Base-by-base conservation (phyloP, 768 basidiomycete species). In the Rhodotorula sphaerocarpa region DNA sequence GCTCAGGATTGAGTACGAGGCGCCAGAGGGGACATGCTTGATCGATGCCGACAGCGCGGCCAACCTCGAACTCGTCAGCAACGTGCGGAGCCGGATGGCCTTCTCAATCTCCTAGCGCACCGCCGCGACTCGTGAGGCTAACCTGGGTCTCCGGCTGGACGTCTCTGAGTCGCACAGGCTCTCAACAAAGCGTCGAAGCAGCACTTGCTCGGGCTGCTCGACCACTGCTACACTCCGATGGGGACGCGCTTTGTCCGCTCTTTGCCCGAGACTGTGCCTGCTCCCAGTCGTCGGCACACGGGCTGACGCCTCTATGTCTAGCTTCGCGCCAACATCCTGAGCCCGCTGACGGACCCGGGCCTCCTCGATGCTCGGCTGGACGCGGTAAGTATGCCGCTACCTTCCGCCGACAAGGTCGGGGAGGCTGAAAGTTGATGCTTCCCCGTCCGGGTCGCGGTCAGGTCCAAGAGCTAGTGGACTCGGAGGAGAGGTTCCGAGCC, bases 211-310 rank as follows among this genome's bases (percentile, higher is more conserved):
- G 77, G 75, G 10, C 53, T 75, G 7, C 67, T 77, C 45, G 87
- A 96, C 71, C 79, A 86, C 64, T 90, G 89, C 1, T 87, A 80
- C 70, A 96, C 92, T 0, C 84, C 90, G 0, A 96, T 96, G 90
- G 93, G 86, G 3, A 77, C 83, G 3, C 81, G 93, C 12, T 80
- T 92, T 43, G 75, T 96, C 10, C 33, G 46, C 34, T 34, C 50
- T 23, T n/a, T n/a, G n/a, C n/a, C n/a, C 28, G 44, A 5, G 7
- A 5, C n/a, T n/a, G n/a, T n/a, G n/a, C n/a, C n/a, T n/a, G n/a
- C n/a, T n/a, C n/a, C n/a, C n/a, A n/a, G n/a, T n/a, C n/a, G n/a
- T n/a, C n/a, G n/a, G n/a, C n/a, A n/a, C n/a, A n/a, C n/a, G n/a
- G n/a, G n/a, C n/a, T n/a, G n/a, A n/a, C n/a, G 11, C 23, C 14